phyloP scores from a whole-genome alignment of 2,329 filamentous ascomycete species.

The Uncinocarpus reesii region DNA sequence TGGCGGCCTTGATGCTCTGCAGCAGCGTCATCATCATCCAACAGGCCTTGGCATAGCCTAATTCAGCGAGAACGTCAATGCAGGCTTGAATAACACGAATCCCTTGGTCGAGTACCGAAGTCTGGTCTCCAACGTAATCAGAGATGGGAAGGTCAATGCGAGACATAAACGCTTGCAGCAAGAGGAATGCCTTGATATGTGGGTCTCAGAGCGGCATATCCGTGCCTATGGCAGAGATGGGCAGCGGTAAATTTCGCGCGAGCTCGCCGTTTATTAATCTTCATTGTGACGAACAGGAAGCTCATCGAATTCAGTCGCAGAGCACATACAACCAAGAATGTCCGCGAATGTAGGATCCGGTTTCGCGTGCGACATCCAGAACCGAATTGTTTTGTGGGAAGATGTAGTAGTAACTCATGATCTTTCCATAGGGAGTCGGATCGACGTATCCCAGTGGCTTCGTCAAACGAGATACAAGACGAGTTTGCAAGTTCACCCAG shows the following conservation, averaged over 20 bases:
- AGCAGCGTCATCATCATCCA: constrained; percentile 73
- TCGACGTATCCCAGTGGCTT: constrained; percentile 76
- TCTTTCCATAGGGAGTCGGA: constrained; percentile 83
- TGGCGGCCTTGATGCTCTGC: constrained; percentile 83
- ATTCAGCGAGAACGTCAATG: constrained; percentile 84
- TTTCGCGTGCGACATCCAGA: constrained; percentile 67
- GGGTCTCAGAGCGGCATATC: constrained; percentile 90
- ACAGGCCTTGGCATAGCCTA: constrained; percentile 70
- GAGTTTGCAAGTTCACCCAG: constrained; percentile 72
- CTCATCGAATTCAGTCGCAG: constrained; percentile 92
- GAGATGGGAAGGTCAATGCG: constrained; percentile 86
- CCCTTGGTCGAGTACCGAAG: constrained; percentile 78
- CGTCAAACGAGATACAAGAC: constrained; percentile 69
- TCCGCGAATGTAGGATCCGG: constrained; percentile 67
- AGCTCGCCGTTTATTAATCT: constrained; percentile 91
- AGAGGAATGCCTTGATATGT: constrained; percentile 88
- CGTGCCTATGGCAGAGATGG: constrained; percentile 48
- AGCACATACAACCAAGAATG: constrained; percentile 82
- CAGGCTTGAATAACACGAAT: constrained; percentile 94
- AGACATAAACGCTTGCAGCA: constrained; percentile 91
- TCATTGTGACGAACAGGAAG: constrained; percentile 96
- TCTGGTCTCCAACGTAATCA: constrained; percentile 94
- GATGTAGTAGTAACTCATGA: constrained; percentile 99
- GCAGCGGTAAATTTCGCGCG: constrained; percentile 66
- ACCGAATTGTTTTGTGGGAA: constrained; percentile 89